These are phyloP conservation scores for Huntiella decipiens DNA, from an alignment of 2,329 filamentous ascomycete genomes.

Conservation along the genomic window DNA sequence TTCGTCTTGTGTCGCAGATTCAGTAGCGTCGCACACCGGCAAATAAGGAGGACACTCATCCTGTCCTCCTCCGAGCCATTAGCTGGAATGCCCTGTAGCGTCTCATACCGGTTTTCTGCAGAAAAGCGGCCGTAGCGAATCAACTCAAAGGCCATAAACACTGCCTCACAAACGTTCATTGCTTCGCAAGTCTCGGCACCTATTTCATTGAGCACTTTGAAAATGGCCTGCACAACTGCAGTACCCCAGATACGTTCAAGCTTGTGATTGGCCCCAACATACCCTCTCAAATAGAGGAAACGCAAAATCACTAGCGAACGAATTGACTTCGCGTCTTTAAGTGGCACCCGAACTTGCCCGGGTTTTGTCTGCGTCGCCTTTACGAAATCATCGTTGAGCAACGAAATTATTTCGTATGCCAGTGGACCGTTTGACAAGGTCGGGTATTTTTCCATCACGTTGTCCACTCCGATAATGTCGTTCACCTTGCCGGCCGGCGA, in stretches of 20 bases:
- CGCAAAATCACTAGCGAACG: constrained; percentile 62
- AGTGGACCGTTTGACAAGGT: constrained; percentile 23
- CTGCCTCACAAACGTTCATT: constrained; percentile 49
- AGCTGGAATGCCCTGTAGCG: constrained; percentile 35
- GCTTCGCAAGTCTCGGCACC: constrained; percentile 23
- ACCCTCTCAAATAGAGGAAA: constrained; percentile 75
- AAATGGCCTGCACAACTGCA: constrained; percentile 52
- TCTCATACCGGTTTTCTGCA: constrained; percentile 38
- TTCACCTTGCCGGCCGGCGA: constrained; percentile 30
- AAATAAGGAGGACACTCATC: constrained; percentile 60
- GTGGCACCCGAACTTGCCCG: constrained; percentile 21
- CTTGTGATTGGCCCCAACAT: constrained; percentile 59
- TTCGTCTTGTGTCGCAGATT: constrained; percentile 67
- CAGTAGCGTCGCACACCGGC: constrained; percentile 66
- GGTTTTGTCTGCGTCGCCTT: constrained; percentile 26
- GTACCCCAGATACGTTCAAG: constrained; percentile 63
- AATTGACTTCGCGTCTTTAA: constrained; percentile 46
- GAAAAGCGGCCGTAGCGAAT: constrained; percentile 63
- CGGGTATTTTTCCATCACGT: constrained; percentile 4
- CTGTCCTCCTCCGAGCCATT: constrained; percentile 53
- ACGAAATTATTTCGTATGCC: constrained; percentile 43
- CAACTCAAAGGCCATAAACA: constrained; percentile 71
- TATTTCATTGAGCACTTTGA: constrained; percentile 36
- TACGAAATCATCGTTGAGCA: constrained; percentile 52
- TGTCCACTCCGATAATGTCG: constrained; percentile 21